Evolutionary conservation across 2,329 filamentous ascomycete genomes (phyloP).

Genomic region (Fusarium illudens): DNA sequence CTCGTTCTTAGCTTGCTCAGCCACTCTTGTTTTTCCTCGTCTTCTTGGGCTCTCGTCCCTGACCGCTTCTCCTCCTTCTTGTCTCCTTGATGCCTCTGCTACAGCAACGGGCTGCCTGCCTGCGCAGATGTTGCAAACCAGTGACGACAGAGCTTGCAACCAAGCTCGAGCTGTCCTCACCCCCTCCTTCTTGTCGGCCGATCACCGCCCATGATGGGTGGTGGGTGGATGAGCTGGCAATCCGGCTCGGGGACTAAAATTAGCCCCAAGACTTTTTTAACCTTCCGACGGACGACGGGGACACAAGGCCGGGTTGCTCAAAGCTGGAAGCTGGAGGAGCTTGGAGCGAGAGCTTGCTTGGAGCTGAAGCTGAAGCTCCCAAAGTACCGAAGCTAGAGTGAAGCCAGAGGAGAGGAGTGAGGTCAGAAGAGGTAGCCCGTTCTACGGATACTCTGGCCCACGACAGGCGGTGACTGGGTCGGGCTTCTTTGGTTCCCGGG

Average conservation of each 20-base stretch:
- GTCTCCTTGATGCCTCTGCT: neutral
- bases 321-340: slow-evolving; percentile 1
- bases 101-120: neutral
- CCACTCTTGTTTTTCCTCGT: neutral
- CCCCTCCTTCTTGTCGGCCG: slow-evolving; percentile 37
- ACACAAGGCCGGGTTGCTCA: slow-evolving; percentile 18
- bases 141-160: slow-evolving; percentile 32
- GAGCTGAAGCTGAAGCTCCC: slow-evolving; percentile 15
- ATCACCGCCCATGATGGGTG: slow-evolving; percentile 36
- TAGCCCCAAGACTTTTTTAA: slow-evolving; percentile 32
- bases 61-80: slow-evolving; percentile 14
- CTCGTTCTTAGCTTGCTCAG: neutral
- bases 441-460: slow-evolving; percentile 16
- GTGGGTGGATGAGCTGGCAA: slow-evolving; percentile 43
- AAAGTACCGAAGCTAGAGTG: neutral
- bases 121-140: slow-evolving; percentile 2
- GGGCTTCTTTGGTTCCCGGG: neutral
- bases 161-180: slow-evolving; percentile 22
- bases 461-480: slow-evolving; percentile 25
- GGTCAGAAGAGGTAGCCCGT: slow-evolving; percentile 23
- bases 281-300: slow-evolving; percentile 26
- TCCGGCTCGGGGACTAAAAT: slow-evolving; percentile 39
- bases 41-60: neutral
- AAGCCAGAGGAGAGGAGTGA: too few relatives aligned
- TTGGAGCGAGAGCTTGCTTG: neutral